These are phyloP conservation scores for Crithidia brevicula DNA, from an alignment of 208 protist species.

Conservation along the genomic window DNA sequence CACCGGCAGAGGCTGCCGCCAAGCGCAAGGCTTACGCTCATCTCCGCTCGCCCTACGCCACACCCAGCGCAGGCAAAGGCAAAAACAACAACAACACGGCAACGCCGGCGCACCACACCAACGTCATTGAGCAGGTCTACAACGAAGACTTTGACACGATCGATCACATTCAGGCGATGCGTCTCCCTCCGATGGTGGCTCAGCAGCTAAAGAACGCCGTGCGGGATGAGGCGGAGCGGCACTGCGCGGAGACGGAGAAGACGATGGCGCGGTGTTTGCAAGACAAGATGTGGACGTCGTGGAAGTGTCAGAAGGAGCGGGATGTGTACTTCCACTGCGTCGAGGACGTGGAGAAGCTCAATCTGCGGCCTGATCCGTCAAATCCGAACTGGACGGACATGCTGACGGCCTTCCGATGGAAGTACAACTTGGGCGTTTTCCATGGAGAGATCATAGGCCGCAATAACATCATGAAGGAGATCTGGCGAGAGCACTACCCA, in stretches of 20 bases:
- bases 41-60: constrained; percentile 29
- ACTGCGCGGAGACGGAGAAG: constrained; percentile 78
- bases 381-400: constrained; percentile 40
- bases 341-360: constrained; percentile 41
- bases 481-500: constrained; percentile 85
- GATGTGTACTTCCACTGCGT: constrained; percentile 76
- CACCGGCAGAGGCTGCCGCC: constrained; percentile 40
- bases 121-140: constrained; percentile 79
- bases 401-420: constrained; percentile 79
- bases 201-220: constrained; percentile 68
- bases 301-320: constrained; percentile 91
- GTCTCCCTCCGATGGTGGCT: constrained; percentile 69
- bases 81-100: neutral
- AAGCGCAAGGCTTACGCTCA: constrained; percentile 49
- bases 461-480: constrained; percentile 74
- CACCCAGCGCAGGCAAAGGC: neutral
- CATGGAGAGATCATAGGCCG: constrained; percentile 80
- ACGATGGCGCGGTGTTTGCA: constrained; percentile 84
- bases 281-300: constrained; percentile 90
- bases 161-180: constrained; percentile 74
- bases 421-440: constrained; percentile 83
- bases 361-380: constrained; percentile 26
- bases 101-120: constrained; percentile 17
- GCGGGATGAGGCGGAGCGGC: constrained; percentile 61
- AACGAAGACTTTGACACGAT: constrained; percentile 83